phyloP scores from a whole-genome alignment of 1,139 yeast species.

The Debaryomyces sp. region DNA sequence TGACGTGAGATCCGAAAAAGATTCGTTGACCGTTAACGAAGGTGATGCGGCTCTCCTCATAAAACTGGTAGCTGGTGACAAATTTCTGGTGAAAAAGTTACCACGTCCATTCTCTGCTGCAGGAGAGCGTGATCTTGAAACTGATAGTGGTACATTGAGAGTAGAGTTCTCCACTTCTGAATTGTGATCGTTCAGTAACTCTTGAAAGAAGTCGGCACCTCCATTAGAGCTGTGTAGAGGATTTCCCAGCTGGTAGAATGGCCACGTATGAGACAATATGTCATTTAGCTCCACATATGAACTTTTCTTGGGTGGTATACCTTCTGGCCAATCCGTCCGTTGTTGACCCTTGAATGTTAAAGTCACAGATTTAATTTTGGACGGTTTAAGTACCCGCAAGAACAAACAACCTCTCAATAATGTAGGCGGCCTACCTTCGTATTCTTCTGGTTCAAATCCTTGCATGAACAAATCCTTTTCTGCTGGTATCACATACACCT shows the following conservation, averaged over 20 bases:
- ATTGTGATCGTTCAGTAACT: slow-evolving; percentile 24
- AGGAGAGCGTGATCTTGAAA: slow-evolving; percentile 25
- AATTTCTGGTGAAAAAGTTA: slow-evolving; percentile 30
- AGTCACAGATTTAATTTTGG: slow-evolving; percentile 70
- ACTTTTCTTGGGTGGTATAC: slow-evolving; percentile 85
- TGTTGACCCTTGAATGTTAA: slow-evolving; percentile 72
- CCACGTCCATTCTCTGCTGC: slow-evolving; percentile 15
- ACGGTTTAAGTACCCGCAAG: slow-evolving; percentile 70
- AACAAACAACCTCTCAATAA: slow-evolving; percentile 81
- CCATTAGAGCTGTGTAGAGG: slow-evolving; percentile 38
- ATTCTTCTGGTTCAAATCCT: slow-evolving; percentile 75
- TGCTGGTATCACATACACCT: slow-evolving; percentile 63
- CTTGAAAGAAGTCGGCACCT: slow-evolving; percentile 57
- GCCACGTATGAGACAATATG: slow-evolving; percentile 86
- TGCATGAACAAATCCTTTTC: slow-evolving; percentile 81
- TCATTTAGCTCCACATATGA: slow-evolving; percentile 67
- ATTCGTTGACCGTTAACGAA: slow-evolving; percentile 19
- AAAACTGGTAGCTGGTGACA: slow-evolving; percentile 31
- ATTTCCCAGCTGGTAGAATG: slow-evolving; percentile 58
- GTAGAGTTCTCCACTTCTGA: slow-evolving; percentile 30
- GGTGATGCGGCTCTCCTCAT: slow-evolving; percentile 49
- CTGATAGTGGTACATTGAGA: slow-evolving; percentile 30
- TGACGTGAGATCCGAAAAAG: slow-evolving; percentile 24
- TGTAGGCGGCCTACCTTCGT: slow-evolving; percentile 73
- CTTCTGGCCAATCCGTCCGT: slow-evolving; percentile 98